Percentiles rank a stretch among this genome's conserved stretches.
These are phyloP conservation scores for Vitis riparia DNA, from an alignment of 164 flowering plant species.

Conservation along the genomic window DNA sequence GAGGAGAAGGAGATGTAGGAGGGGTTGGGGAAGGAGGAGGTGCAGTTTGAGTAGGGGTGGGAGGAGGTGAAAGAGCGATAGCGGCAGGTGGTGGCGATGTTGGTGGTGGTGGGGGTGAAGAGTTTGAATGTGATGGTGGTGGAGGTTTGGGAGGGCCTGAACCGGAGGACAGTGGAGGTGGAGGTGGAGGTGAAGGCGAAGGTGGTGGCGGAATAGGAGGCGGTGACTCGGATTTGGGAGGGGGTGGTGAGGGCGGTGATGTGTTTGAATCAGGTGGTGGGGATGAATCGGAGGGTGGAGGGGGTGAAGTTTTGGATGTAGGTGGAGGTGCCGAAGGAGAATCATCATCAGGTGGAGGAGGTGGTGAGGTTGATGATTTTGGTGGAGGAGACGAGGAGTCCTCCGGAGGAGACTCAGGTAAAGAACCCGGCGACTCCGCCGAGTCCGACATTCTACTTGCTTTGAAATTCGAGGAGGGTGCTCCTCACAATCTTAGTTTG, in stretches of 20 bases:
- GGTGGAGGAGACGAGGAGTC: slow-evolving; percentile 5
- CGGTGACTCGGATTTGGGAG: neutral
- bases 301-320: neutral
- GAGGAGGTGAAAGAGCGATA: neutral
- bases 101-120: slow-evolving; percentile 11
- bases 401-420: slow-evolving; percentile 1
- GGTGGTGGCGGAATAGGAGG: slow-evolving; percentile 12
- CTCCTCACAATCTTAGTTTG: neutral
- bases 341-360: slow-evolving; percentile 9
- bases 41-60: neutral
- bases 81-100: slow-evolving; percentile 6
- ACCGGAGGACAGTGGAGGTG: slow-evolving; percentile 7
- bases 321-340: slow-evolving; percentile 7
- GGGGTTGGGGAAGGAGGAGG: slow-evolving; percentile 10
- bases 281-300: neutral
- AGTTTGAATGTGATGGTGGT: neutral
- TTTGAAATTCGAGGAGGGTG: too few species aligned
- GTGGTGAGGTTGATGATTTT: slow-evolving; percentile 3
- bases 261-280: neutral
- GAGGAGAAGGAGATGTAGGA: neutral
- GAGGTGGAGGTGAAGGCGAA: slow-evolving; percentile 18
- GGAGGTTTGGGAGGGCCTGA: slow-evolving; percentile 6
- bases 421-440: slow-evolving; percentile 16
- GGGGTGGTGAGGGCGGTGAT: slow-evolving; percentile 11
- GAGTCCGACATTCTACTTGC: slow-evolving; percentile 17